These are phyloP conservation scores for Arachis hypogaea DNA, from an alignment of 306 rosid genomes.

Conservation along the genomic window DNA sequence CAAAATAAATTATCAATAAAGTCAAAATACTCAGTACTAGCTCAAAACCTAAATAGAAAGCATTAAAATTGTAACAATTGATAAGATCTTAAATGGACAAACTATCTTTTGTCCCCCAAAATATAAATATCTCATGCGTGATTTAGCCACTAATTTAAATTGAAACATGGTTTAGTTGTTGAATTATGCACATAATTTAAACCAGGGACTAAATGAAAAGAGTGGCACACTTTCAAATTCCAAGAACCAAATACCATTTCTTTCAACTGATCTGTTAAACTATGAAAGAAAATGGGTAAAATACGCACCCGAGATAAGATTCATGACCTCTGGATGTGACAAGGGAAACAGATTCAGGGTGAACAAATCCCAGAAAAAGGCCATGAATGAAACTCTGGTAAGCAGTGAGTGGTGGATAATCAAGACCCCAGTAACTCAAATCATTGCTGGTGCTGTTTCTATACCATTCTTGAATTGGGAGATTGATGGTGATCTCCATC, in stretches of 20 bases:
- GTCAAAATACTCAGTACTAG: background rate
- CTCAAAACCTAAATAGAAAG: constrained; percentile 2
- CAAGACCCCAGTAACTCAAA: constrained; percentile 93
- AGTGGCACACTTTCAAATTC: too few species aligned
- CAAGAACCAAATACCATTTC: background rate
- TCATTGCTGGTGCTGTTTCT: constrained; percentile 66
- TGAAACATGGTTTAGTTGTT: background rate
- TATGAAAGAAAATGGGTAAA: constrained; percentile 4
- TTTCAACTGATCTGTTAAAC: background rate
- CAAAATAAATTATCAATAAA: background rate
- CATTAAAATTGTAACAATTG: background rate
- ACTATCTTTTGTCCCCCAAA: background rate
- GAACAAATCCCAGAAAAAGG: constrained; percentile 61
- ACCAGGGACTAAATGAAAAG: background rate
- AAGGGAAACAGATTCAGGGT: constrained; percentile 64
- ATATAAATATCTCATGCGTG: background rate
- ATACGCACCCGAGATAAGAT: constrained; percentile 71
- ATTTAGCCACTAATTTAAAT: constrained; percentile 17
- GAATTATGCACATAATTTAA: background rate
- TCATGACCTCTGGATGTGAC: constrained; percentile 85
- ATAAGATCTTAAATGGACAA: constrained; percentile 25
- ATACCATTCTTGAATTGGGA: constrained; percentile 82
- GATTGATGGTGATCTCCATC: constrained; percentile 88
- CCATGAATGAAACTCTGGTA: constrained; percentile 91
- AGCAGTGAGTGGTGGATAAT: constrained; percentile 90